Percentiles rank a stretch among this genome's conserved stretches.
Evolutionary conservation across 1,284 basidiomycete genomes (phyloP).

Genomic region (Wallemia ichthyophaga): DNA sequence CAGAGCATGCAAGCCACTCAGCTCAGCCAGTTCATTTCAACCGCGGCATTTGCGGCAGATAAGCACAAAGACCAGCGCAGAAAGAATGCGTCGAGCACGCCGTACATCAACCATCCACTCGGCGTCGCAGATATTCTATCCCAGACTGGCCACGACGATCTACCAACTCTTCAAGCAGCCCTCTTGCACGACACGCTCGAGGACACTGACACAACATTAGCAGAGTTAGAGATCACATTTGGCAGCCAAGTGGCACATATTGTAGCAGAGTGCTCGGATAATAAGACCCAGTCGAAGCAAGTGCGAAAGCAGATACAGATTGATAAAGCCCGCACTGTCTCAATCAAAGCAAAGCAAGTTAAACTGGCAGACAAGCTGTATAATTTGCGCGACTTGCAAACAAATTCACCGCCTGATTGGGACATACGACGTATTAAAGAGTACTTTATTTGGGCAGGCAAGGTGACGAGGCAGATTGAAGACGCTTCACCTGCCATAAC

Average conservation of each 20-base stretch:
- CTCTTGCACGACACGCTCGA: slow-evolving; percentile 19
- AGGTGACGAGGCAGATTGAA: slow-evolving; percentile 14
- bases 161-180: slow-evolving; percentile 16
- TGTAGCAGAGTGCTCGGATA: slow-evolving; percentile 15
- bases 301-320: slow-evolving; percentile 17
- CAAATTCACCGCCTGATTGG: slow-evolving; percentile 9
- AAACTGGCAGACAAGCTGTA: slow-evolving; percentile 19
- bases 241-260: slow-evolving; percentile 16
- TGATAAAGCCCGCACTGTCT: slow-evolving; percentile 14
- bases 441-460: slow-evolving; percentile 15
- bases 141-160: slow-evolving; percentile 13
- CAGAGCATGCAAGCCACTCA: too few species aligned
- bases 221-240: slow-evolving; percentile 13
- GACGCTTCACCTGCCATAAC: slow-evolving; percentile 6
- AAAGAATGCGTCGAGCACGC: background rate
- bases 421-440: slow-evolving; percentile 5
- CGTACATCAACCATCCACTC: background rate
- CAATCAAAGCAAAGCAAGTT: slow-evolving; percentile 12
- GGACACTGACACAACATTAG: slow-evolving; percentile 16
- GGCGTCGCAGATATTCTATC: slow-evolving; percentile 16
- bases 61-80: background rate
- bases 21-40: background rate
- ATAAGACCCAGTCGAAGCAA: slow-evolving; percentile 12
- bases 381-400: slow-evolving; percentile 16
- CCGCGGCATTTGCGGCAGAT: background rate